Evolutionary conservation across 2,329 filamentous ascomycete genomes (phyloP).

Genomic region (Fonsecaea nubica): DNA sequence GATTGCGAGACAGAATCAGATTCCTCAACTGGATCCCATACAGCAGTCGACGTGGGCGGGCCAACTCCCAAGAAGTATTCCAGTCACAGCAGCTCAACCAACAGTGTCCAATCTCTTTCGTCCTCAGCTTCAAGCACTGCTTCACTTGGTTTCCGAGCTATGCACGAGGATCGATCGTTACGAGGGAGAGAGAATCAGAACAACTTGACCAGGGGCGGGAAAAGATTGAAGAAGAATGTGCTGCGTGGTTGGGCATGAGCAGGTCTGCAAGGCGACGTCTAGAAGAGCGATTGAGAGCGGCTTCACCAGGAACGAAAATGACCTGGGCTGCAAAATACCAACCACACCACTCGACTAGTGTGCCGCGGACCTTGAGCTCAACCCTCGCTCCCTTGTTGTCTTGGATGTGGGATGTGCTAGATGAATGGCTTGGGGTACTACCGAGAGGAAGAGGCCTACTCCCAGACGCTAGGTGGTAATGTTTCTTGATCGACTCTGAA

Average conservation of each 20-base stretch:
- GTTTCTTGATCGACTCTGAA: background rate
- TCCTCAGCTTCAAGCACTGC: background rate
- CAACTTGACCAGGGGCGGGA: background rate
- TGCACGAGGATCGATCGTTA: background rate
- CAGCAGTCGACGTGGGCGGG: background rate
- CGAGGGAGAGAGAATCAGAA: background rate
- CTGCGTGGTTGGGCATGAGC: background rate
- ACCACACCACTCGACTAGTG: no score
- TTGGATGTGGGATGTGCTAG: no score
- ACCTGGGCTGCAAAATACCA: no score
- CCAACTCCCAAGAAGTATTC: background rate
- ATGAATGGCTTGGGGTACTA: no score
- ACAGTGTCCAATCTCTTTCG: background rate
- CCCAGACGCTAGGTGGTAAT: background rate
- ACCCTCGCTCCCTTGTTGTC: no score
- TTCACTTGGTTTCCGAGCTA: background rate
- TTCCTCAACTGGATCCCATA: background rate
- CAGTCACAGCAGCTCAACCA: background rate
- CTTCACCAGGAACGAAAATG: no score
- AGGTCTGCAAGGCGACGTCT: background rate
- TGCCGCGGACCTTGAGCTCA: no score
- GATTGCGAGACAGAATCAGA: slow-evolving; percentile 1
- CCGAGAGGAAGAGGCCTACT: background rate
- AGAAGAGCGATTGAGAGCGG: no score
- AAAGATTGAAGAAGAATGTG: background rate